These are phyloP conservation scores for Tricholoma hemisulphureum DNA, from an alignment of 768 basidiomycete genomes.

Conservation along the genomic window DNA sequence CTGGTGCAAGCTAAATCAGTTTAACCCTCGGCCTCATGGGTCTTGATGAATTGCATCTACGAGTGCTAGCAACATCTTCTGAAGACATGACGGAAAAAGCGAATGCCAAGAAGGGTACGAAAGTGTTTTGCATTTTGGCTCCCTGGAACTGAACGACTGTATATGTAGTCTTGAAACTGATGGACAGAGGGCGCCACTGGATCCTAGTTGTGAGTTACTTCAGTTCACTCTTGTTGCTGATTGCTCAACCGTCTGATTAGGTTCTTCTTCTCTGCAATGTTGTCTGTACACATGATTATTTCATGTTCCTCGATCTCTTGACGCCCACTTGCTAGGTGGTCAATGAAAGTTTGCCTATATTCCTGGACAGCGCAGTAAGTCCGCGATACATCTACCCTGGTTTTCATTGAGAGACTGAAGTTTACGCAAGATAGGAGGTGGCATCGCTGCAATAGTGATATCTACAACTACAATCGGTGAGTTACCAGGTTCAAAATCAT, in stretches of 20 bases:
- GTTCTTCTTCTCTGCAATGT: constrained; percentile 89
- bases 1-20: constrained; percentile 34
- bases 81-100: constrained; percentile 64
- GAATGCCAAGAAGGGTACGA: constrained; percentile 69
- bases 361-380: constrained; percentile 71
- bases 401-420: background rate
- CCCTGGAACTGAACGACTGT: background rate
- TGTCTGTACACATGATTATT: constrained; percentile 38
- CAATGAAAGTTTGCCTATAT: constrained; percentile 83
- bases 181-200: constrained; percentile 81
- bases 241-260: constrained; percentile 32
- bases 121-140: background rate
- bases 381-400: background rate
- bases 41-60: constrained; percentile 85
- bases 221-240: too few relatives aligned
- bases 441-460: constrained; percentile 73
- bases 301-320: background rate
- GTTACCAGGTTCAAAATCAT: constrained; percentile 9
- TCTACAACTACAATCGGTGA: constrained; percentile 72
- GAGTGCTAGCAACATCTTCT: constrained; percentile 80
- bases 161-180: constrained; percentile 51
- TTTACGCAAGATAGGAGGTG: constrained; percentile 49
- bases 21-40: constrained; percentile 94
- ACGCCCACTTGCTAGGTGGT: constrained; percentile 50
- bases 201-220: constrained; percentile 75